A percentile compares a stretch with the other conserved stretches of the same genome.
Evolutionary conservation across 192 early-diverging fungal species (phyloP).

Genomic region (Coemansia sp.): DNA sequence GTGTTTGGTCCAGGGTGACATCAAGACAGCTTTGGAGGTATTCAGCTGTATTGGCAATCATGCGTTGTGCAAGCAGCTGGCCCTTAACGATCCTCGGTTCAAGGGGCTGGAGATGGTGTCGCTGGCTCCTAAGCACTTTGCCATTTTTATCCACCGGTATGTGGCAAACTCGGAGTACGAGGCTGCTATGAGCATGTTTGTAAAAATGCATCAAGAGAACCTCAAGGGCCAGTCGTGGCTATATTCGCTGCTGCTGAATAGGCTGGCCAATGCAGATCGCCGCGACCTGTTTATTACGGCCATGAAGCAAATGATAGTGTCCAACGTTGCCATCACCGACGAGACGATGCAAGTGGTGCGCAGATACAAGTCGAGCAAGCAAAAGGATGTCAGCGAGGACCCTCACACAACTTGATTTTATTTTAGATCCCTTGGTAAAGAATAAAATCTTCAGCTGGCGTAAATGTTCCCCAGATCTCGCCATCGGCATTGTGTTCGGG

Average conservation of each 20-base stretch:
- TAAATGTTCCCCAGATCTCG: constrained; percentile 34
- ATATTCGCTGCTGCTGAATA: constrained; percentile 17
- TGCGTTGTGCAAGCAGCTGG: constrained; percentile 11
- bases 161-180: background rate
- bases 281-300: constrained; percentile 13
- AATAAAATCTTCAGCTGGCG: constrained; percentile 38
- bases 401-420: too few relatives aligned
- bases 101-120: constrained; percentile 11
- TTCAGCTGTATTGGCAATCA: constrained; percentile 19
- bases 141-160: constrained; percentile 19
- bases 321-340: background rate
- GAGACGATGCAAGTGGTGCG: constrained; percentile 17
- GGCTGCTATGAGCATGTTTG: constrained; percentile 14
- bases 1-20: constrained; percentile 14
- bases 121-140: constrained; percentile 16
- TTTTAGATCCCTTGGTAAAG: constrained; percentile 1
- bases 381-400: background rate
- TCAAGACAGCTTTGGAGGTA: constrained; percentile 15
- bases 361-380: constrained; percentile 8
- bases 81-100: constrained; percentile 2
- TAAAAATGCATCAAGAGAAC: constrained; percentile 18
- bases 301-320: constrained; percentile 24
- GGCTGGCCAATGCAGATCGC: constrained; percentile 2
- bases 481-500: constrained; percentile 14
- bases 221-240: constrained; percentile 8